A percentile compares a stretch with the other conserved stretches of the same genome.
Evolutionary conservation across 345 rosid species (phyloP).

Genomic region (Theobroma cacao): DNA sequence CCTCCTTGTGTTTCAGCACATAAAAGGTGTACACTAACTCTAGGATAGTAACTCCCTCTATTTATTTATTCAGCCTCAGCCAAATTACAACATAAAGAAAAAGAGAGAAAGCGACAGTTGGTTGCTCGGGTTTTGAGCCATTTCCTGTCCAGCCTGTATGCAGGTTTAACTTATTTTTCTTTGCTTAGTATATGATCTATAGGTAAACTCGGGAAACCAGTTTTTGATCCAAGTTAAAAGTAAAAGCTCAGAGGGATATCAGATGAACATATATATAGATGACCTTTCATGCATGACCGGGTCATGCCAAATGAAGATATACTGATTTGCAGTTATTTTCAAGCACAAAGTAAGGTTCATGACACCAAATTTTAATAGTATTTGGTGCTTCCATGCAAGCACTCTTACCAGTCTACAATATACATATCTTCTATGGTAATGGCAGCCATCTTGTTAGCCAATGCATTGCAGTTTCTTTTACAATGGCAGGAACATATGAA

Average conservation of each 20-base stretch:
- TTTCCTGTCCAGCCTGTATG: neutral
- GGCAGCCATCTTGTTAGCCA: neutral
- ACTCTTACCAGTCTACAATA: neutral
- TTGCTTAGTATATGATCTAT: neutral
- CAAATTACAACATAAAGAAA: neutral
- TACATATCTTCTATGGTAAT: neutral
- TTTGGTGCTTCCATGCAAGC: neutral
- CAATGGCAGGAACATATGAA: no score
- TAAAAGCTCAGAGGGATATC: neutral
- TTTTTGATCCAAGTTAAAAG: neutral
- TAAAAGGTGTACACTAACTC: slow-evolving; percentile 18
- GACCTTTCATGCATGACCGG: neutral
- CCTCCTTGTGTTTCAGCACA: slow-evolving; percentile 29
- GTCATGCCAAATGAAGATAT: neutral
- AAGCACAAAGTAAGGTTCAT: neutral
- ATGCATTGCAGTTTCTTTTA: no score
- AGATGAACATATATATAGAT: neutral
- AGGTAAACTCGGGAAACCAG: neutral
- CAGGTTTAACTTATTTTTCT: neutral
- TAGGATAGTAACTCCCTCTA: slow-evolving; percentile 17
- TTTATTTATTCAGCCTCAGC: neutral
- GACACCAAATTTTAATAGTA: neutral
- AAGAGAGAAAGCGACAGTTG: slow-evolving; percentile 5
- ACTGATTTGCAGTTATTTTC: neutral
- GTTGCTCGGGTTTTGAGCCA: slow-evolving; percentile 28